phyloP scores from a whole-genome alignment of 75 land plant species.

The Ceratopteris richardii region DNA sequence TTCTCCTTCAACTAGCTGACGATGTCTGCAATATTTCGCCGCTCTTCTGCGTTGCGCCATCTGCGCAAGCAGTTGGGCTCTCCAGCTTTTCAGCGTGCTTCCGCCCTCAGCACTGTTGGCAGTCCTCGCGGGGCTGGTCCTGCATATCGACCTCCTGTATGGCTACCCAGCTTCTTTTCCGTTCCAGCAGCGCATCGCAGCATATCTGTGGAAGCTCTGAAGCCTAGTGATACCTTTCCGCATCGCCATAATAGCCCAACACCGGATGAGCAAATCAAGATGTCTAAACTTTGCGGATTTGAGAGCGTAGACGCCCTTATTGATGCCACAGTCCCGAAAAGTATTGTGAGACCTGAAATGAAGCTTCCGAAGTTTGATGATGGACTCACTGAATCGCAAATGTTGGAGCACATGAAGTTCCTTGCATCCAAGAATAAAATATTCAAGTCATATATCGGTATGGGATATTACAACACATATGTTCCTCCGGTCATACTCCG shows the following conservation, averaged over 20 bases:
- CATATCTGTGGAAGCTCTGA: constrained; percentile 66
- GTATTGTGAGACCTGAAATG: constrained; percentile 51
- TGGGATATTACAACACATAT: constrained; percentile 88
- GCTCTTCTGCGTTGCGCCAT: neutral
- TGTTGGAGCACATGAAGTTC: constrained; percentile 80
- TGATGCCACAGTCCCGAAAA: constrained; percentile 89
- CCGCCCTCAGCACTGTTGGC: neutral
- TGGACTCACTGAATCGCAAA: constrained; percentile 86
- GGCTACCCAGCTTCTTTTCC: constrained; percentile 1
- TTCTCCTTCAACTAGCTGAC: neutral
- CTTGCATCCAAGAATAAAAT: constrained; percentile 79
- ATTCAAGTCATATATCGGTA: constrained; percentile 87
- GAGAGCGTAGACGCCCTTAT: constrained; percentile 56
- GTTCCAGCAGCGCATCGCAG: constrained; percentile 19
- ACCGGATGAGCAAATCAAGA: constrained; percentile 62
- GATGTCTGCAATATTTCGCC: constrained; percentile 1
- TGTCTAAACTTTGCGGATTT: constrained; percentile 72
- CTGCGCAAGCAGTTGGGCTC: neutral
- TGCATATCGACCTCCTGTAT: neutral
- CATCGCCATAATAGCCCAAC: constrained; percentile 86
- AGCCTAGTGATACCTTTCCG: constrained; percentile 82
- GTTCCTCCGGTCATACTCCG: constrained; percentile 91
- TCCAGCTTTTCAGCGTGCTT: neutral
- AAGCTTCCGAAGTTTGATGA: constrained; percentile 51
- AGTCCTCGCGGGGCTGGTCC: too few species aligned